Evolutionary conservation across 2,329 filamentous ascomycete species (phyloP).

Genomic region (Capronia americana): DNA sequence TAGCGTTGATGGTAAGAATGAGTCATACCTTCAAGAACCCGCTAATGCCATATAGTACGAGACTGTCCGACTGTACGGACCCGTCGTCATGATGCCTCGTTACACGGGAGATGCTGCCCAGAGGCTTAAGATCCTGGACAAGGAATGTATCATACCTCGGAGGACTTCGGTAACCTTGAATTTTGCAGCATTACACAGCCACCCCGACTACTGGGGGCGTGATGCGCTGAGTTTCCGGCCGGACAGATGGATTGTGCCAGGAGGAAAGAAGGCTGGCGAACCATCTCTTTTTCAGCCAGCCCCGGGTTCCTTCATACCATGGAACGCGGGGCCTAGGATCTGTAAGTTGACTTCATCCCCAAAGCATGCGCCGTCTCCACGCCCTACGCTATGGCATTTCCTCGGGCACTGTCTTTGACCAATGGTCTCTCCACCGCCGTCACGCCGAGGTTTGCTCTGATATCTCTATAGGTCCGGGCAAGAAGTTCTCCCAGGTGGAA

Average conservation of each 20-base stretch:
- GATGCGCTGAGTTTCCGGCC: conserved; percentile 43
- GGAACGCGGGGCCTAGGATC: conserved; percentile 42
- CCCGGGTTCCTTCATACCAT: conserved; percentile 42
- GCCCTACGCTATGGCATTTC: neutral
- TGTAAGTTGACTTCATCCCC: neutral
- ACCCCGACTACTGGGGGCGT: conserved; percentile 42
- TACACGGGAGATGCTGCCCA: conserved; percentile 30
- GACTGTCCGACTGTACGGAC: conserved; percentile 41
- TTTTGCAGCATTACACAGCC: conserved; percentile 43
- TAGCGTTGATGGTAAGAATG: conserved; percentile 57
- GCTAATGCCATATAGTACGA: conserved; percentile 35
- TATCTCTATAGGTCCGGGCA: conserved; percentile 42
- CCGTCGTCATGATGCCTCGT: conserved; percentile 36
- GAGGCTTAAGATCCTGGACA: conserved; percentile 30
- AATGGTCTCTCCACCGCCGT: neutral
- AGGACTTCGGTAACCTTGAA: conserved; percentile 38
- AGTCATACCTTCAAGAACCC: neutral
- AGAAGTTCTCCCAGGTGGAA: conserved; percentile 48
- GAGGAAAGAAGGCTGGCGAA: conserved; percentile 51
- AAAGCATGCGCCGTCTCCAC: neutral
- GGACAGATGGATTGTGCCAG: conserved; percentile 49
- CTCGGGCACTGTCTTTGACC: neutral
- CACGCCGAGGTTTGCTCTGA: neutral
- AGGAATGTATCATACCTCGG: conserved; percentile 36
- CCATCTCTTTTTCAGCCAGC: conserved; percentile 50